Percentiles rank a stretch among this genome's conserved stretches.
Evolutionary conservation across 176 grass and related monocot species (phyloP).

Genomic region (Cocos nucifera): DNA sequence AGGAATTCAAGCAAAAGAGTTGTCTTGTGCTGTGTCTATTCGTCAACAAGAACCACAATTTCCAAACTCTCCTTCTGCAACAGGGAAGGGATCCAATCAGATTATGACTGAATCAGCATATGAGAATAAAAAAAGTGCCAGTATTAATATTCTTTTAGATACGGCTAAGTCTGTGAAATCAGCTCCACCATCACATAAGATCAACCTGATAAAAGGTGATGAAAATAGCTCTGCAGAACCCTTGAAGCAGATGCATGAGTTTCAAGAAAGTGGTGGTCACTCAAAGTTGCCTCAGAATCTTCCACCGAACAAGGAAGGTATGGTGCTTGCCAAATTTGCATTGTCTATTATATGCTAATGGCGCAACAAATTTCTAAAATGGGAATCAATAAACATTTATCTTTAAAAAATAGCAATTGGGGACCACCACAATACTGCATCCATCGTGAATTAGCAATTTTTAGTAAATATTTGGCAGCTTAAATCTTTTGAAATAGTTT

Average conservation of each 20-base stretch:
- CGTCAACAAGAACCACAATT: slow-evolving; percentile 18
- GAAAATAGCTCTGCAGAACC: background rate
- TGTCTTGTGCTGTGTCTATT: slow-evolving; percentile 16
- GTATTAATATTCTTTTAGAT: slow-evolving; percentile 13
- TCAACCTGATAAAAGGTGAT: background rate
- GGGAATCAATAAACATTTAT: no score
- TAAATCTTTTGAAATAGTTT: no score
- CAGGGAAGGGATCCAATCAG: slow-evolving; percentile 19
- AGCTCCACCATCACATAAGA: background rate
- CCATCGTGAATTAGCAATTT: no score
- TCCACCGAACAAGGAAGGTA: slow-evolving; percentile 12
- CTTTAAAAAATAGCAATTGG: no score
- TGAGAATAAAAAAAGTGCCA: slow-evolving; percentile 9
- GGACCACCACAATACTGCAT: no score
- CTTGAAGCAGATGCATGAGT: slow-evolving; percentile 8
- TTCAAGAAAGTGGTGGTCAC: slow-evolving; percentile 14
- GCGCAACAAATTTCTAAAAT: no score
- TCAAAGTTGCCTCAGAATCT: slow-evolving; percentile 12
- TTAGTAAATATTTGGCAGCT: no score
- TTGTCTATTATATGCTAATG: background rate
- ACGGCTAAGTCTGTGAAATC: slow-evolving; percentile 9
- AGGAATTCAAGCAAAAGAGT: slow-evolving; percentile 18
- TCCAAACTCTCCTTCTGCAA: slow-evolving; percentile 18
- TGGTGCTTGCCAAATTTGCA: background rate
- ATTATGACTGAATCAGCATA: background rate